These are phyloP conservation scores for Boletus pseudo-olivaceus DNA, from an alignment of 768 basidiomycete genomes.

Conservation along the genomic window DNA sequence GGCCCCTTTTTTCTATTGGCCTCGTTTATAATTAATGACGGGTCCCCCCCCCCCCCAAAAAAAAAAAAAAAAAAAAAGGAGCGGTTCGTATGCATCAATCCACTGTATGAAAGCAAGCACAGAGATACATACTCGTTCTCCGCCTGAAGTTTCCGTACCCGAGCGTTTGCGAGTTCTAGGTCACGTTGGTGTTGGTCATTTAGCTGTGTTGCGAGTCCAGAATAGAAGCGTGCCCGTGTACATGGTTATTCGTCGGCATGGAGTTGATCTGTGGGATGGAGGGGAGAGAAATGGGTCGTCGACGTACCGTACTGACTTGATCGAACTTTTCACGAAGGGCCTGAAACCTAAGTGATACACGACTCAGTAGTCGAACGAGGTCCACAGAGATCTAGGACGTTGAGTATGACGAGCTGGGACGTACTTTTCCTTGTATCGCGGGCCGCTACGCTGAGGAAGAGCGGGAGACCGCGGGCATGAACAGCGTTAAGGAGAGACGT, in stretches of 20 bases:
- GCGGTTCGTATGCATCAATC: background rate
- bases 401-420: background rate
- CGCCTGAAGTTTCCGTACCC: conserved; percentile 29
- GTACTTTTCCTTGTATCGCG: conserved; percentile 34
- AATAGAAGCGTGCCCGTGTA: background rate
- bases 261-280: background rate
- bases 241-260: background rate
- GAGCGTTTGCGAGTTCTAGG: conserved; percentile 25
- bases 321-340: conserved; percentile 32
- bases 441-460: conserved; percentile 16
- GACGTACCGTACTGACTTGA: conserved; percentile 31
- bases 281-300: background rate
- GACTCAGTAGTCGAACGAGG: background rate
- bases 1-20: too few species aligned
- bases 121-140: conserved; percentile 30
- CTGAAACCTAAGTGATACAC: conserved; percentile 22
- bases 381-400: background rate
- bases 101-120: background rate
- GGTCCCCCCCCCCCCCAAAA: too few species aligned
- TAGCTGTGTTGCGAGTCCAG: conserved; percentile 3
- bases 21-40: too few species aligned
- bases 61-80: too few species aligned
- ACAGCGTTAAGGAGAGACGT: background rate
- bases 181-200: conserved; percentile 28
- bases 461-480: conserved; percentile 8